Percentiles rank a stretch among this genome's conserved stretches.
Conservation (phyloP, 2,329 filamentous ascomycete species). For the Sporothrix mexicana region DNA sequence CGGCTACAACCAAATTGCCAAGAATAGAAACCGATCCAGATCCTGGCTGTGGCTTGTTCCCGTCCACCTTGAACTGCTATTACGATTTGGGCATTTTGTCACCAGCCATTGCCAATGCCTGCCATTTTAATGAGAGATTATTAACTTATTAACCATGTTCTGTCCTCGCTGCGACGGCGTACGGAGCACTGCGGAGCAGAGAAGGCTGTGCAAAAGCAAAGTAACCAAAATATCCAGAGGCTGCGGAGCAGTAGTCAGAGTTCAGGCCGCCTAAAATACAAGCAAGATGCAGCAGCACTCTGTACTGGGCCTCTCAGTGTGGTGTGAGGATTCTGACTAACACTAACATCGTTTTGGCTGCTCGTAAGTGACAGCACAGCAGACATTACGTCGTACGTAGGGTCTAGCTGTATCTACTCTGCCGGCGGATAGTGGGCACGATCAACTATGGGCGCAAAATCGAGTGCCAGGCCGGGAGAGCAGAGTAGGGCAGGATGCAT, state of each 20-base stretch:
- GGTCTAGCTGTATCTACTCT: neutral
- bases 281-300: too few species aligned
- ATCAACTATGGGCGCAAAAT: neutral
- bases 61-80: neutral
- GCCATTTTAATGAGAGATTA: neutral
- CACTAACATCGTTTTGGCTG: neutral
- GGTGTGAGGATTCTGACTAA: neutral
- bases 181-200: conserved; percentile 12
- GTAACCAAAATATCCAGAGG: neutral
- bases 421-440: neutral
- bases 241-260: too few species aligned
- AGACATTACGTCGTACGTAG: neutral
- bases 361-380: neutral
- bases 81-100: too few species aligned
- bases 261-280: neutral
- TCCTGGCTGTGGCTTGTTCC: conserved; percentile 16
- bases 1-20: neutral
- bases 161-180: neutral
- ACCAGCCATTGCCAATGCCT: too few species aligned
- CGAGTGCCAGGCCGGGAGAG: neutral
- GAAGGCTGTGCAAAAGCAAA: neutral
- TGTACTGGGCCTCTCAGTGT: neutral
- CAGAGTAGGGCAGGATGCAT: neutral
- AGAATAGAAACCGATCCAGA: conserved; percentile 25
- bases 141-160: neutral